Base-by-base conservation (phyloP, 495 filamentous ascomycete genomes). In the Penicillium paradoxum region DNA sequence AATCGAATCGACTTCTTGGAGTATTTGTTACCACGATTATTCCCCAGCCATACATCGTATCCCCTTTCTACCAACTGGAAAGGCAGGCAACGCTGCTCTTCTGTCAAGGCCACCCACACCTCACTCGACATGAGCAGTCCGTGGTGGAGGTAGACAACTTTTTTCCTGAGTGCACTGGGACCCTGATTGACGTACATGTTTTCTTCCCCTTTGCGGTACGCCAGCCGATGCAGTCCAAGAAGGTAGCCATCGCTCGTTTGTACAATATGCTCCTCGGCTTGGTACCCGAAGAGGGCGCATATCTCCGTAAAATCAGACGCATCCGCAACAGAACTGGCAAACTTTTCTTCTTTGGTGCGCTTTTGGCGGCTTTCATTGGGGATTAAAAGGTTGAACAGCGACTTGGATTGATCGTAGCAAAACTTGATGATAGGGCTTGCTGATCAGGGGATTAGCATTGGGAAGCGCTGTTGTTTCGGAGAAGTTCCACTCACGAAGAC, bases 41-140 rank as follows among this genome's bases (percentile, higher is more conserved):
- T 98, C 15, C 93, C 93, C 49, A 97, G 74, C 93, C 93, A 98
- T 56, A 97, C 91, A 78, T 98, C 93, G 60, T 93, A 97, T 8
- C 93, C 93, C 63, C 79, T 81, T 64, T 97, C 91, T 0, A 96
- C 91, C 38, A 98, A 74, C 53, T 85, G 79, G 68, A 98, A 98
- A 0, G 93, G 90, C 11, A 98, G 74, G 54, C 83, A 89, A 49
- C 90, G 79, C 68, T 95, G 81, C 56, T 83, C 84, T 43, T 98
- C 90, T 3, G 92, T 91, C 60, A 90, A 72, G 65, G 89, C 95
- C 17, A 97, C 89, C 93, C 93, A 98, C 18, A 97, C 93, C 72
- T 98, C 93, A 68, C 91, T 96, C 68, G 95, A 96, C 93, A 98
- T 98, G 51, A 98, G 77, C 47, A 98, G 77, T 19, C 93, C 93